A percentile compares a stretch with the other conserved stretches of the same genome.
These are phyloP conservation scores for Gossypium aridum DNA, from an alignment of 441 rosid species.

Conservation along the genomic window DNA sequence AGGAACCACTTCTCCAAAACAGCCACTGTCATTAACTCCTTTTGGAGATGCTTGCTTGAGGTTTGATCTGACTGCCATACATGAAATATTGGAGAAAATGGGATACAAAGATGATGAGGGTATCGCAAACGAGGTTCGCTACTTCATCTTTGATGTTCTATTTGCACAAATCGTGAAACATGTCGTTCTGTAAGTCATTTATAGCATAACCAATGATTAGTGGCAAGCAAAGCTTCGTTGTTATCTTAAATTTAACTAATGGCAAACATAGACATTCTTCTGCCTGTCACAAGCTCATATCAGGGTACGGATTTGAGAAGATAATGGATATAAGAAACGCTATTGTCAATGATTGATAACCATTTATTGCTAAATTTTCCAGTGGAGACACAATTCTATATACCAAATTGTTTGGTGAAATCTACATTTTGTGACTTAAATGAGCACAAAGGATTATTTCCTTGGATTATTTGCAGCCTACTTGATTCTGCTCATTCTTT, in stretches of 20 bases:
- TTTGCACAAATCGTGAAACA: neutral
- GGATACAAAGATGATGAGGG: slow-evolving; percentile 84
- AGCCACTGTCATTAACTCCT: slow-evolving; percentile 43
- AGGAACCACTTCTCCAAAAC: slow-evolving; percentile 34
- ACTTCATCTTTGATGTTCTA: slow-evolving; percentile 9
- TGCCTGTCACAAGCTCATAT: neutral
- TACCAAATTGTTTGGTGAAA: neutral
- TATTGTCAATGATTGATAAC: neutral
- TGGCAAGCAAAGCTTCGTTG: neutral
- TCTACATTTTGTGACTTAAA: neutral
- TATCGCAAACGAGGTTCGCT: slow-evolving; percentile 59
- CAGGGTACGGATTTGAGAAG: neutral
- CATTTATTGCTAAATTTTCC: neutral
- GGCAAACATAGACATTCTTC: neutral
- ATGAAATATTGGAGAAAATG: slow-evolving; percentile 49
- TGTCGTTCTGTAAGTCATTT: neutral
- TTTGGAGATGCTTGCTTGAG: slow-evolving; percentile 67
- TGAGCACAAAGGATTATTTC: neutral
- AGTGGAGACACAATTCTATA: neutral
- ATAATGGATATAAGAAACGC: neutral
- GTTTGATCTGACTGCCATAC: slow-evolving; percentile 68
- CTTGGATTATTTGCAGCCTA: neutral
- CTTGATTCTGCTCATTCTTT: neutral
- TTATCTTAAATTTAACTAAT: neutral
- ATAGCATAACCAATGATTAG: neutral